These are phyloP conservation scores for Kluyveromyces siamensis DNA, from an alignment of 805 yeast genomes.

Conservation along the genomic window DNA sequence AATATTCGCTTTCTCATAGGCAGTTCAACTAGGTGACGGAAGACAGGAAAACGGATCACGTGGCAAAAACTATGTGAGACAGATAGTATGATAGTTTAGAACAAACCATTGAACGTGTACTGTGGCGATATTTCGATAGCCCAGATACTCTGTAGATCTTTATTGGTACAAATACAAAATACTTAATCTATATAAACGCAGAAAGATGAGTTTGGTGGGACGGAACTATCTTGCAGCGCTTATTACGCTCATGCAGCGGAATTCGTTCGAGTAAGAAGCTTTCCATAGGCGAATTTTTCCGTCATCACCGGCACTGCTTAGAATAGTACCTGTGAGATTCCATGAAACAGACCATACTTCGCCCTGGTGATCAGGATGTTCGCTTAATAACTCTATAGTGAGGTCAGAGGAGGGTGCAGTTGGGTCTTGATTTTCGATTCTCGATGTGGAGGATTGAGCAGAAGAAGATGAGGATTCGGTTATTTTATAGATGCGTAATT, in stretches of 20 bases:
- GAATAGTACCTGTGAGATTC: slow-evolving; percentile 88
- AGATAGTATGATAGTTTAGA: too few relatives aligned
- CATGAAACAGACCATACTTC: slow-evolving; percentile 97
- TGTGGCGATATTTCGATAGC: too few relatives aligned
- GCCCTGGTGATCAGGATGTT: slow-evolving; percentile 66
- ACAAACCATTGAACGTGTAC: too few relatives aligned
- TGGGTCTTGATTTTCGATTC: neutral
- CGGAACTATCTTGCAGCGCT: neutral
- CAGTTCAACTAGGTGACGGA: too few relatives aligned
- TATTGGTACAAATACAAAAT: too few relatives aligned
- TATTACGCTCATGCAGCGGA: slow-evolving; percentile 79
- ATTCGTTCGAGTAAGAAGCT: slow-evolving; percentile 72
- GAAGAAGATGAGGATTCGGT: slow-evolving; percentile 30
- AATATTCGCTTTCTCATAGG: too few relatives aligned
- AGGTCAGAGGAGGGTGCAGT: slow-evolving; percentile 9
- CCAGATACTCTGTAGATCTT: too few relatives aligned
- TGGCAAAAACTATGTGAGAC: too few relatives aligned
- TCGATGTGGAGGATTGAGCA: slow-evolving; percentile 3
- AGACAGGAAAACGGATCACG: too few relatives aligned
- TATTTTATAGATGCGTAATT: slow-evolving; percentile 74
- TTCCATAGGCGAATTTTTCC: slow-evolving; percentile 91
- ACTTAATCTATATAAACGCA: neutral
- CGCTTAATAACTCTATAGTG: slow-evolving; percentile 52
- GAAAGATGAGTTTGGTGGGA: neutral
- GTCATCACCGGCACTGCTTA: slow-evolving; percentile 93